A percentile compares a stretch with the other conserved stretches of the same genome.
These are phyloP conservation scores for Lactarius indigo DNA, from an alignment of 768 basidiomycete genomes.

Conservation along the genomic window DNA sequence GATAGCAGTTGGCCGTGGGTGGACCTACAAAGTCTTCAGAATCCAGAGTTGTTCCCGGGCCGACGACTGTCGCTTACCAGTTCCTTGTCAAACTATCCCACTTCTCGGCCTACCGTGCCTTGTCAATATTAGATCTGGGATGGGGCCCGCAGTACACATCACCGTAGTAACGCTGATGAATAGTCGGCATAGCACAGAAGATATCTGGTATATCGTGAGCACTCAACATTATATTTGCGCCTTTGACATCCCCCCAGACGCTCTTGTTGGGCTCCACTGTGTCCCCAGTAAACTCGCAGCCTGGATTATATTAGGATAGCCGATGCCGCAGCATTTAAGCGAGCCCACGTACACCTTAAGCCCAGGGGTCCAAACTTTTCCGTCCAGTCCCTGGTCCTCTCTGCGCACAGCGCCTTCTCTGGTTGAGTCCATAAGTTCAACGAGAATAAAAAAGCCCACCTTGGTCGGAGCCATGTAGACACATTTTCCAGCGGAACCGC, in stretches of 20 bases:
- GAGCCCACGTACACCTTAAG: conserved; percentile 58
- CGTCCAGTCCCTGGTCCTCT: conserved; percentile 81
- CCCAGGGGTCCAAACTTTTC: conserved; percentile 74
- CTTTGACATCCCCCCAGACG: conserved; percentile 70
- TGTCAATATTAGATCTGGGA: not conserved
- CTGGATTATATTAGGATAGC: conserved; percentile 37
- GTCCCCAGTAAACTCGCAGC: conserved; percentile 90
- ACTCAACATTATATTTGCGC: conserved; percentile 70
- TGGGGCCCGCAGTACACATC: conserved; percentile 20
- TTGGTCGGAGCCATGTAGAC: conserved; percentile 95
- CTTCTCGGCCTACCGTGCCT: conserved; percentile 75
- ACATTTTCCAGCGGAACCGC: conserved; percentile 50
- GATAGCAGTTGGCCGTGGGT: conserved; percentile 65
- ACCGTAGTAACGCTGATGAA: conserved; percentile 71
- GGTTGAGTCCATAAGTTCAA: conserved; percentile 1
- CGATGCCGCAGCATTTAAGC: not conserved
- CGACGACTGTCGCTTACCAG: conserved; percentile 47
- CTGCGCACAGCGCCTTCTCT: conserved; percentile 77
- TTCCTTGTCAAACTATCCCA: conserved; percentile 92
- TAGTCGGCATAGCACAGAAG: not conserved
- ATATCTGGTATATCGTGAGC: conserved; percentile 26
- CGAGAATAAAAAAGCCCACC: conserved; percentile 36
- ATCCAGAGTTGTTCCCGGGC: conserved; percentile 4
- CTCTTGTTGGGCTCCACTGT: conserved; percentile 64
- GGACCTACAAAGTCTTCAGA: conserved; percentile 39